Percentiles rank a stretch among this genome's conserved stretches.
Conservation (phyloP, 176 grass and related monocot genomes). For the Paspalum vaginatum region DNA sequence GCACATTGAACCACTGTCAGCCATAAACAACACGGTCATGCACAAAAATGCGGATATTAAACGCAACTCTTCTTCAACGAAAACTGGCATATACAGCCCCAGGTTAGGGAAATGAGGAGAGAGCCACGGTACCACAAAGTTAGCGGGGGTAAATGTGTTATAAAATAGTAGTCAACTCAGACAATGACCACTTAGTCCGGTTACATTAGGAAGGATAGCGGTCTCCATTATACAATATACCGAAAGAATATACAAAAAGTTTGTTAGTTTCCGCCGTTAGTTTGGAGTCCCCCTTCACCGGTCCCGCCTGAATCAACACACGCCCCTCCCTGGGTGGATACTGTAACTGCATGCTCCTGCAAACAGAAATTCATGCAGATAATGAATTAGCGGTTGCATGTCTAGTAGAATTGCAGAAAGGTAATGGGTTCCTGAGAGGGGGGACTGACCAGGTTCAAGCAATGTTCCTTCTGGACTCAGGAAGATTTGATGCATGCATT, state of each 20-base stretch:
- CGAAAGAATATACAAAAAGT: constrained; percentile 43
- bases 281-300: neutral
- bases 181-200: neutral
- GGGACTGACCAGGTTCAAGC: constrained; percentile 19
- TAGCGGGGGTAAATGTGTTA: neutral
- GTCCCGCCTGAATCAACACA: constrained; percentile 28
- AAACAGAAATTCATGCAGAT: neutral
- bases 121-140: constrained; percentile 19
- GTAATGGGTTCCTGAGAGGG: neutral
- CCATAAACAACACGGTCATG: no score
- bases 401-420: neutral
- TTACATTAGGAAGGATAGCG: constrained; percentile 27
- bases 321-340: neutral
- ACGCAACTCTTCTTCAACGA: constrained; percentile 28
- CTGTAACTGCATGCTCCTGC: constrained; percentile 23
- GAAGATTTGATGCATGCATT: neutral
- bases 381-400: neutral
- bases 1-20: no score
- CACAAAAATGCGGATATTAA: neutral
- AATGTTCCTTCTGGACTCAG: neutral
- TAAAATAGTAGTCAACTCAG: constrained; percentile 33
- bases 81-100: constrained; percentile 43
- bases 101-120: neutral
- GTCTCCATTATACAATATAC: constrained; percentile 51
- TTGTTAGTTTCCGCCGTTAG: constrained; percentile 44